Base-by-base conservation (phyloP, 1,284 basidiomycete species). In the Bjerkandera adusta region DNA sequence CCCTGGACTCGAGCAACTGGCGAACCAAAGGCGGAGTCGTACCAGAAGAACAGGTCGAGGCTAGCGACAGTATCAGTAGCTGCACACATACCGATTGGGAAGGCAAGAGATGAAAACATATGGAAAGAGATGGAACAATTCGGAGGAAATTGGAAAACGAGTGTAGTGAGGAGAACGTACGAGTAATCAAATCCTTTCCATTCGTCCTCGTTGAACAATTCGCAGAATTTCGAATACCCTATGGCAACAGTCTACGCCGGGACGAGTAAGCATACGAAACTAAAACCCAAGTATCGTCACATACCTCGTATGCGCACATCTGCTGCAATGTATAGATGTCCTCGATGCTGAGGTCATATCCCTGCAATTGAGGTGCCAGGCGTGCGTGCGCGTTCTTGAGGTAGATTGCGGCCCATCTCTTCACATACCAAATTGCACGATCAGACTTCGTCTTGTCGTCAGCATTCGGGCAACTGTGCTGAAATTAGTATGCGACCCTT, bases 181-280 rank as follows among this genome's bases (percentile, higher is more conserved):
- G 82, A 72, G 51, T 94, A 95, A 62, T 92, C 80, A 63, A 91
- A 95, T 10, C 89, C 91, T 56, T 86, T 78, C 85, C 92, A 94
- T 64, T 97, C 93, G 36, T 91, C 84, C 59, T 87, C 74, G 0
- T 89, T 93, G 67, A 97, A 97, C 1, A 97, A 71, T 42, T 81
- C 79, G 58, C 95, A 97, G 68, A 96, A 97, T 54, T 82, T 85
- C 22, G 88, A 92, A 60, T 89, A 94, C 2, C 93, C 94, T 12
- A 96, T 75, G 0, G 92, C 87, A 32, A 94, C 91, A 3, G 93
- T 96, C 84, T 92, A 33, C 26, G 27, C 22, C 35, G 8, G 16
- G 18, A 30, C 4, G 18, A 13, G 30, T 15, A 30, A 27, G 21
- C 26, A 15, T 15, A 33, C 32, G n/a, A n/a, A 45, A 32, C 36